A percentile compares a stretch with the other conserved stretches of the same genome.
Conservation (phyloP, 371 early-diverging fungal genomes). For the Lichtheimia ramosa region DNA sequence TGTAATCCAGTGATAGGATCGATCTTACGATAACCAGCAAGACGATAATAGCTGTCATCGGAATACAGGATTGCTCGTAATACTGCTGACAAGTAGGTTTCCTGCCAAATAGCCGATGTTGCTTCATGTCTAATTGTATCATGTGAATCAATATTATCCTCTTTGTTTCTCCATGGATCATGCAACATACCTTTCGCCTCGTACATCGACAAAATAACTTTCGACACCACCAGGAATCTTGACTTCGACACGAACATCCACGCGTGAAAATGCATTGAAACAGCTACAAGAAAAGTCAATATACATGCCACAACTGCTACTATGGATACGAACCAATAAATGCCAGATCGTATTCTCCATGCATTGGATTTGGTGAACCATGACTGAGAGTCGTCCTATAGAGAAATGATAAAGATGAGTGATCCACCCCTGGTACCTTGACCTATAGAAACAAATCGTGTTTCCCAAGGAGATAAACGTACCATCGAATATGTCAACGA, state of each 20-base stretch:
- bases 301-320: neutral
- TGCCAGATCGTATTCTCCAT: conserved; percentile 73
- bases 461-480: conserved; percentile 6
- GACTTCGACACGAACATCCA: conserved; percentile 97
- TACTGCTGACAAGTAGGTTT: conserved; percentile 84
- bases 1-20: conserved; percentile 77
- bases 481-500: conserved; percentile 92
- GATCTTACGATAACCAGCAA: conserved; percentile 85
- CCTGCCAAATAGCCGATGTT: conserved; percentile 88
- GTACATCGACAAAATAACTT: conserved; percentile 82
- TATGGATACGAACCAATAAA: conserved; percentile 56
- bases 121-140: conserved; percentile 57
- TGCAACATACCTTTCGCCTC: conserved; percentile 62
- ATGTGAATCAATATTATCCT: neutral
- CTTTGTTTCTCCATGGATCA: neutral
- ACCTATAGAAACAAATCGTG: no score
- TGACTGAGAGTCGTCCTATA: conserved; percentile 66
- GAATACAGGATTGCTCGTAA: conserved; percentile 89
- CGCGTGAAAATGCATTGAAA: conserved; percentile 94
- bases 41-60: conserved; percentile 81
- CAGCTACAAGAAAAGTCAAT: conserved; percentile 54
- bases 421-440: neutral
- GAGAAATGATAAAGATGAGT: neutral
- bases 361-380: conserved; percentile 70
- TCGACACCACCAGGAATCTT: conserved; percentile 97